phyloP scores from a whole-genome alignment of 2,329 filamentous ascomycete genomes.

The Eutypella sp. region DNA sequence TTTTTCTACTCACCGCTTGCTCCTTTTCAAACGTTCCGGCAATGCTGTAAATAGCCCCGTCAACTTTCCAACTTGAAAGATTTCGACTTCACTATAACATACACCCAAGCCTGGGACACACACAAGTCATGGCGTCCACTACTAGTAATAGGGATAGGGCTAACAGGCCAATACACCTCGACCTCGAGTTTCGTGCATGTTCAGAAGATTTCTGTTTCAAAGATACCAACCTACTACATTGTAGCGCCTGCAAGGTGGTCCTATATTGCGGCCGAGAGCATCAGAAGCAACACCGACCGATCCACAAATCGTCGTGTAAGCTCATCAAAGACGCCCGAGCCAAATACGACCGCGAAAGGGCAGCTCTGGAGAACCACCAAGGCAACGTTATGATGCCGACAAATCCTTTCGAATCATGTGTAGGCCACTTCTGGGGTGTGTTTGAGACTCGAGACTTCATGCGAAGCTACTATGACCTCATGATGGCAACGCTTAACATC shows the following conservation, averaged over 20 bases:
- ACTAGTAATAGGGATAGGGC: no score
- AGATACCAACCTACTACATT: slow-evolving; percentile 11
- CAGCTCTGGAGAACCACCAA: slow-evolving; percentile 4
- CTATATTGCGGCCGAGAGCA: slow-evolving; percentile 15
- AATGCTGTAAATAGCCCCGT: no score
- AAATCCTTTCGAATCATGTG: slow-evolving; percentile 6
- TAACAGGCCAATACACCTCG: no score
- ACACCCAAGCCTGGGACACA: no score
- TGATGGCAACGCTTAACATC: slow-evolving; percentile 9
- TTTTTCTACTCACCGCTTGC: no score
- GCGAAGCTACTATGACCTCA: slow-evolving; percentile 6
- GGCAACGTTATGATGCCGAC: not conserved
- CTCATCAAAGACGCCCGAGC: slow-evolving; percentile 7
- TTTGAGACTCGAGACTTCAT: slow-evolving; percentile 10
- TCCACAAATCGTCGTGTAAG: slow-evolving; percentile 13
- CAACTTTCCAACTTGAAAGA: no score
- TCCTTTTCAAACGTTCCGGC: no score
- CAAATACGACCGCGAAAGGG: slow-evolving; percentile 5
- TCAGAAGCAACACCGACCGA: slow-evolving; percentile 11
- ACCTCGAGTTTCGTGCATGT: slow-evolving; percentile 10
- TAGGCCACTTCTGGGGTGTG: slow-evolving; percentile 5
- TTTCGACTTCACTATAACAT: no score
- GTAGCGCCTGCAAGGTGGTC: slow-evolving; percentile 11
- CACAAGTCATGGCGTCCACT: no score
- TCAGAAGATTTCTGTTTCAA: slow-evolving; percentile 3